A percentile compares a stretch with the other conserved stretches of the same genome.
Evolutionary conservation across 176 grass and related monocot species (phyloP).

Genomic region (Juncus inflexus): DNA sequence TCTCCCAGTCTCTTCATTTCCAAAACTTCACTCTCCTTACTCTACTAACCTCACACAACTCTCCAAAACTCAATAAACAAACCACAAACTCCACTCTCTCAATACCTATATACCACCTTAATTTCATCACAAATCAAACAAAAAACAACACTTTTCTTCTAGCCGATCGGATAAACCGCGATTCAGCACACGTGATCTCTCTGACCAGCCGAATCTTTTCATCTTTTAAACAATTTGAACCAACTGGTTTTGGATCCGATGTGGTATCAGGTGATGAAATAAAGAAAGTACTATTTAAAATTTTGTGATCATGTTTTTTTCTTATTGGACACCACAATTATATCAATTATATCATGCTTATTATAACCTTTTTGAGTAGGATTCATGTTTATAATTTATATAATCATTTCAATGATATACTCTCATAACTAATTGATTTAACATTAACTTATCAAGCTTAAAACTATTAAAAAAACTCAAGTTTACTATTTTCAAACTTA

Average conservation of each 20-base stretch:
- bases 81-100: conserved; percentile 19
- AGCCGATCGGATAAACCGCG: conserved; percentile 25
- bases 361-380: too few relatives aligned
- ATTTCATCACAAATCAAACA: conserved; percentile 35
- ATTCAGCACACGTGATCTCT: conserved; percentile 32
- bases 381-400: too few relatives aligned
- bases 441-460: too few relatives aligned
- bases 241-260: conserved; percentile 49
- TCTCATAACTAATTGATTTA: too few relatives aligned
- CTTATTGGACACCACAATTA: too few relatives aligned
- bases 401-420: too few relatives aligned
- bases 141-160: conserved; percentile 23
- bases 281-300: too few relatives aligned
- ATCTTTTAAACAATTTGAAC: conserved; percentile 15
- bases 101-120: conserved; percentile 53
- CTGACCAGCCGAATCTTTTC: conserved; percentile 32
- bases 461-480: too few relatives aligned
- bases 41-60: conserved; percentile 27
- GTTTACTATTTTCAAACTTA: too few relatives aligned
- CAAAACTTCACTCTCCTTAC: conserved; percentile 43
- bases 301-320: too few relatives aligned
- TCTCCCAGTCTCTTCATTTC: conserved; percentile 20
- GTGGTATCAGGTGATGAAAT: conserved; percentile 45
- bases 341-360: too few relatives aligned
- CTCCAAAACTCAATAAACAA: not conserved